phyloP scores from a whole-genome alignment of 2,329 filamentous ascomycete species.

The Lecanicillium sp. region DNA sequence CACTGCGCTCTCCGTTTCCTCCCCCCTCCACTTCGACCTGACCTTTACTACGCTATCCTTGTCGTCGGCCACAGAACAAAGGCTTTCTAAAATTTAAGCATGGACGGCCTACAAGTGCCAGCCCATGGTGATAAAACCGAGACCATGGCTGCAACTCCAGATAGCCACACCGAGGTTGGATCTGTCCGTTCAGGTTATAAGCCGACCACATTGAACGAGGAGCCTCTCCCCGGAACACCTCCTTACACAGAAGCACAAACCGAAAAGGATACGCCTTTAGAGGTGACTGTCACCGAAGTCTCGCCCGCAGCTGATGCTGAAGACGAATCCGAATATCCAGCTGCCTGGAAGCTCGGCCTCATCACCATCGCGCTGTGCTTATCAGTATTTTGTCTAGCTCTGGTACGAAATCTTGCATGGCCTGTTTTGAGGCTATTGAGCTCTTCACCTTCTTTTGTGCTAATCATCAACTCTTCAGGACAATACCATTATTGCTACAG shows the following conservation, averaged over 20 bases:
- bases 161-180: slow-evolving; percentile 8
- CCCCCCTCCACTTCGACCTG: no score
- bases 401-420: no score
- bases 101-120: no score
- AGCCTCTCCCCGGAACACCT: background rate
- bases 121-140: no score
- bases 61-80: no score
- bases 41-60: no score
- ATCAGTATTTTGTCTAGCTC: slow-evolving; percentile 8
- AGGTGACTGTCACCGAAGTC: slow-evolving; percentile 1
- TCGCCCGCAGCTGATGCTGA: background rate
- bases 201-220: background rate
- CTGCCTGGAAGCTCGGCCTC: slow-evolving; percentile 7
- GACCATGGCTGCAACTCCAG: background rate
- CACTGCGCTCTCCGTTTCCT: no score
- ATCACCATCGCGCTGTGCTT: slow-evolving; percentile 9
- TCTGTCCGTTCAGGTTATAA: slow-evolving; percentile 6
- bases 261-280: no score
- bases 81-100: no score
- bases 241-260: background rate
- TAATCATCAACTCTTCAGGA: slow-evolving; percentile 27
- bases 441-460: background rate
- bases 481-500: slow-evolving; percentile 26
- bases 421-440: no score
- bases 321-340: slow-evolving; percentile 25